Evolutionary conservation across 2,329 filamentous ascomycete genomes (phyloP).

Genomic region (Xylaria sp.): DNA sequence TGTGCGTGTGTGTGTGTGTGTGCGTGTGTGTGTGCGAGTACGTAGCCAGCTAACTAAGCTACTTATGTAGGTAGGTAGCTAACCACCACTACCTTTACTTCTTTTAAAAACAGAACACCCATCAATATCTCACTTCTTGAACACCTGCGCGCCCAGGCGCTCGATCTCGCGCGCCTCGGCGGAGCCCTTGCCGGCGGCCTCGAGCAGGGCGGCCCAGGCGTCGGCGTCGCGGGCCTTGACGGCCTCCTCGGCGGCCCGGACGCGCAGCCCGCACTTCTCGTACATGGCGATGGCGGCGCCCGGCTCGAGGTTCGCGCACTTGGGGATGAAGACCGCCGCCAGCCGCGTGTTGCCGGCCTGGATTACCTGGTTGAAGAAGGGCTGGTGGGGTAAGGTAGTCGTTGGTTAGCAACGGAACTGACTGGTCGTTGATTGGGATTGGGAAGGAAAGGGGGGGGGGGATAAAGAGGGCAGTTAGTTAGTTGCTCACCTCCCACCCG

Average conservation of each 20-base stretch:
- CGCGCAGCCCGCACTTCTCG: slow-evolving; percentile 89
- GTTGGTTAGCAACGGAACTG: slow-evolving; percentile 6
- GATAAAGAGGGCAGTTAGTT: slow-evolving; percentile 1
- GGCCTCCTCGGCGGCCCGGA: slow-evolving; percentile 90
- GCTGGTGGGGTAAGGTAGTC: slow-evolving; percentile 50
- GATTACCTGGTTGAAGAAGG: slow-evolving; percentile 88
- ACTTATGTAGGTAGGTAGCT: neutral
- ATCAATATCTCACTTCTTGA: slow-evolving; percentile 47
- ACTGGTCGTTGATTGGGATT: neutral
- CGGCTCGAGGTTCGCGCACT: slow-evolving; percentile 73
- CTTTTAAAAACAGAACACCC: neutral
- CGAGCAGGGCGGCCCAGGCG: slow-evolving; percentile 72
- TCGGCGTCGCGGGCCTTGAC: slow-evolving; percentile 77
- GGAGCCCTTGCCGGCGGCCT: slow-evolving; percentile 71
- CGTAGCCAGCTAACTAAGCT: too few relatives aligned
- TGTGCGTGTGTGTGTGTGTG: too few relatives aligned
- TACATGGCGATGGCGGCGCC: slow-evolving; percentile 86
- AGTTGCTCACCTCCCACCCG: slow-evolving; percentile 90
- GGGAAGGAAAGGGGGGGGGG: neutral
- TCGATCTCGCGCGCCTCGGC: slow-evolving; percentile 78
- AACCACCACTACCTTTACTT: neutral
- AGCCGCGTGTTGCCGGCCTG: slow-evolving; percentile 88
- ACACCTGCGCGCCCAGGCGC: slow-evolving; percentile 65
- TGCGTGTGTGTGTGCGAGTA: too few relatives aligned
- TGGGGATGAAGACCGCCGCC: slow-evolving; percentile 81